These are phyloP conservation scores for Tubosaeta brunneosetosa DNA, from an alignment of 768 basidiomycete genomes.

Conservation along the genomic window DNA sequence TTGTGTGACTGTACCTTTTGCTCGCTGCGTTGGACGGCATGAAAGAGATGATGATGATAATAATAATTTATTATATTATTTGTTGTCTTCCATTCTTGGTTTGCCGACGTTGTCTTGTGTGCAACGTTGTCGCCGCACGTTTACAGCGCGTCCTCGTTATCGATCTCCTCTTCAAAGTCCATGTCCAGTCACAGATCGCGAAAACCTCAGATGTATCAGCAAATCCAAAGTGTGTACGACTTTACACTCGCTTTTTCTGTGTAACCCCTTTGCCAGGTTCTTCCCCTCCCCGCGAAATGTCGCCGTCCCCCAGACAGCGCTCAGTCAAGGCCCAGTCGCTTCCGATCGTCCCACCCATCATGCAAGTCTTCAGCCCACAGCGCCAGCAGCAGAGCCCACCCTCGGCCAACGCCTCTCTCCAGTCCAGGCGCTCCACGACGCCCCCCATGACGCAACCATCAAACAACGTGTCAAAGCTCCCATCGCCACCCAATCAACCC, in stretches of 20 bases:
- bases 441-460: slow-evolving; percentile 33
- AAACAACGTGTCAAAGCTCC: slow-evolving; percentile 32
- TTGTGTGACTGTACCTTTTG: slow-evolving; percentile 8
- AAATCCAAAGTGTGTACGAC: not conserved
- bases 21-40: slow-evolving; percentile 17
- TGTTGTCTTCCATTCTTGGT: slow-evolving; percentile 51
- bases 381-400: slow-evolving; percentile 40
- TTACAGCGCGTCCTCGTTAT: slow-evolving; percentile 35
- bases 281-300: slow-evolving; percentile 38
- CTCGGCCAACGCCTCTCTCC: slow-evolving; percentile 30
- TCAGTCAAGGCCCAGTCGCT: slow-evolving; percentile 56
- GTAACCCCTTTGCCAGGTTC: slow-evolving; percentile 7
- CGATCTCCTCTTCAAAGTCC: slow-evolving; percentile 31
- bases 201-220: slow-evolving; percentile 46
- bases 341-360: slow-evolving; percentile 55
- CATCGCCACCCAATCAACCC: slow-evolving; percentile 22
- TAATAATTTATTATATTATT: not conserved
- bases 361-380: slow-evolving; percentile 44
- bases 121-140: not conserved
- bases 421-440: slow-evolving; percentile 30
- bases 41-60: not conserved
- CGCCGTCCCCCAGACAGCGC: slow-evolving; percentile 48
- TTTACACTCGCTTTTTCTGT: slow-evolving; percentile 9
- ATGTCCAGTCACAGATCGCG: slow-evolving; percentile 60
- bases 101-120: slow-evolving; percentile 15